These are phyloP conservation scores for Rosa hybrid DNA, from an alignment of 331 rosid species.

Conservation along the genomic window DNA sequence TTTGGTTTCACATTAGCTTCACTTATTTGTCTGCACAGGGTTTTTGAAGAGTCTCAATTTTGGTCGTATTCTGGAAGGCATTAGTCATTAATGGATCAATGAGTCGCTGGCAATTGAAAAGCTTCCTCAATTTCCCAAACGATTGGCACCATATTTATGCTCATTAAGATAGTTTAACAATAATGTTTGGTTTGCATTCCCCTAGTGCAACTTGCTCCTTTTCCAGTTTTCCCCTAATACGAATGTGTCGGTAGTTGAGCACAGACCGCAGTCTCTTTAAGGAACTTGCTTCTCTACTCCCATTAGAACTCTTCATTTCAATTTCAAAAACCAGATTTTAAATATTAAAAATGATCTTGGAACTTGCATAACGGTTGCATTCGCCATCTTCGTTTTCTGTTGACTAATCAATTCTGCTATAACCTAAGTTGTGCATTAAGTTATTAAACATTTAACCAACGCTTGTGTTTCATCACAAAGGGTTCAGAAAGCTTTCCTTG, in stretches of 20 bases:
- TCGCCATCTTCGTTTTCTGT: too few species aligned
- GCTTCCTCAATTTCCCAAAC: constrained; percentile 7
- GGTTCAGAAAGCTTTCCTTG: not conserved
- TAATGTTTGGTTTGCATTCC: not conserved
- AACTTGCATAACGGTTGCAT: not conserved
- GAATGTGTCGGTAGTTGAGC: not conserved
- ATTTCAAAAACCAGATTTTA: not conserved
- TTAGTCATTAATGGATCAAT: not conserved
- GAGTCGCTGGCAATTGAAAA: not conserved
- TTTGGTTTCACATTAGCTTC: not conserved
- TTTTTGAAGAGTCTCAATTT: not conserved
- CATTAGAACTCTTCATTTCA: not conserved
- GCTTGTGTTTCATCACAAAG: not conserved
- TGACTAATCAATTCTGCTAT: not conserved
- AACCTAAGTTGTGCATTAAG: not conserved
- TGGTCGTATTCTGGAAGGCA: not conserved
- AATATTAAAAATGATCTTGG: not conserved
- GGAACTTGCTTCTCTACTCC: not conserved
- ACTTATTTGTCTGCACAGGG: not conserved
- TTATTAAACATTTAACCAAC: too few species aligned
- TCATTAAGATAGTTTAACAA: not conserved
- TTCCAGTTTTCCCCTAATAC: not conserved
- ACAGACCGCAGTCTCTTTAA: not conserved
- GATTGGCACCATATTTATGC: not conserved
- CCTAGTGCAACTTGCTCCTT: not conserved